Evolutionary conservation across 805 yeast species (phyloP).

Genomic region (Nakazawaea pomicola): DNA sequence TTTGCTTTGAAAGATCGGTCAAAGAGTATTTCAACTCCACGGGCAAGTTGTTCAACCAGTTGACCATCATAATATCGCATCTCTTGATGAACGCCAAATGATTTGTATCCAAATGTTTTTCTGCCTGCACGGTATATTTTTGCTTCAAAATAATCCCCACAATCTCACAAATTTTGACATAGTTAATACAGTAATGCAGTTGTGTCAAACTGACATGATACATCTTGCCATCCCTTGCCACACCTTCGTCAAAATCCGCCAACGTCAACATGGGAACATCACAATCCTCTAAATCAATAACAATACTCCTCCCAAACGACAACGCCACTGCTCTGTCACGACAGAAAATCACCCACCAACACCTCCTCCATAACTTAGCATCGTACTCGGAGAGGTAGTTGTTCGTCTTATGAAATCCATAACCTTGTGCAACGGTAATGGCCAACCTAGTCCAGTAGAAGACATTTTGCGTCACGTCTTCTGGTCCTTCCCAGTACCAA

Average conservation of each 20-base stretch:
- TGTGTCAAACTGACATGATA: constrained; percentile 44
- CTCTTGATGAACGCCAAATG: constrained; percentile 38
- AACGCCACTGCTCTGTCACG: constrained; percentile 67
- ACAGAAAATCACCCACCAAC: constrained; percentile 75
- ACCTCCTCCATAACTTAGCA: constrained; percentile 48
- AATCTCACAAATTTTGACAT: constrained; percentile 63
- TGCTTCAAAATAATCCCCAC: constrained; percentile 64
- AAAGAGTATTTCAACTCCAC: constrained; percentile 57
- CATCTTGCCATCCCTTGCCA: constrained; percentile 17
- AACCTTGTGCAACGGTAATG: constrained; percentile 64
- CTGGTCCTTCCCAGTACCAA: constrained; percentile 71
- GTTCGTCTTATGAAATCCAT: constrained; percentile 56
- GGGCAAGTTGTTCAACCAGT: constrained; percentile 70
- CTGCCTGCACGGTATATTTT: constrained; percentile 68
- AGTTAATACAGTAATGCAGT: constrained; percentile 54
- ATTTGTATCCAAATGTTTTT: constrained; percentile 37
- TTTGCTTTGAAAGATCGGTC: constrained; percentile 47
- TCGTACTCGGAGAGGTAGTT: constrained; percentile 18
- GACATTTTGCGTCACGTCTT: constrained; percentile 60
- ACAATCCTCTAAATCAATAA: constrained; percentile 66
- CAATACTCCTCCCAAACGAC: constrained; percentile 69
- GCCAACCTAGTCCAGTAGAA: constrained; percentile 71
- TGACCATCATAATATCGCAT: constrained; percentile 73
- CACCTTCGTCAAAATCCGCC: constrained; percentile 60
- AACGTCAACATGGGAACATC: constrained; percentile 67